A percentile compares a stretch with the other conserved stretches of the same genome.
These are phyloP conservation scores for Metarhizium anisopliae DNA, from an alignment of 2,329 filamentous ascomycete species.

Conservation along the genomic window DNA sequence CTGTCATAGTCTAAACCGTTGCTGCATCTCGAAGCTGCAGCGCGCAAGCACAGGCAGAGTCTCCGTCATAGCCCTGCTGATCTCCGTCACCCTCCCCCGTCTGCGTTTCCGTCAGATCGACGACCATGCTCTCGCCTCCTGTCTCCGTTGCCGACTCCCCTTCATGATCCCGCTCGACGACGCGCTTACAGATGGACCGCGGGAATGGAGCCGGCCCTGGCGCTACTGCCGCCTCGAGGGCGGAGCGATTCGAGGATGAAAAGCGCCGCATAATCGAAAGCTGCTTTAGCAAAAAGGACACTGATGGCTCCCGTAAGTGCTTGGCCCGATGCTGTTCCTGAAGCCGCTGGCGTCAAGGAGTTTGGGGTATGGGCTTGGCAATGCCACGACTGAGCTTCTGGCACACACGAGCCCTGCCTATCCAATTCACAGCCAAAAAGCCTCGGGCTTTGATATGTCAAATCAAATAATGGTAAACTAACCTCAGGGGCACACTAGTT, in stretches of 20 bases:
- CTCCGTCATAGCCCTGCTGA: not conserved
- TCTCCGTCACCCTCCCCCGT: not conserved
- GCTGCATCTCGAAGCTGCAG: not conserved
- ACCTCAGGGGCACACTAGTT: constrained; percentile 15
- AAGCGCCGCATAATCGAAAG: constrained; percentile 90
- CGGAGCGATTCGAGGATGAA: constrained; percentile 93
- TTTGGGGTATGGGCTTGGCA: not conserved
- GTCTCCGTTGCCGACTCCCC: constrained; percentile 5
- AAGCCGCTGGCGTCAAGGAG: not conserved
- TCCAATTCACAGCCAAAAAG: not conserved
- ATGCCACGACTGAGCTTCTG: not conserved
- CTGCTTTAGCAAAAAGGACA: constrained; percentile 86
- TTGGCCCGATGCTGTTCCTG: not conserved
- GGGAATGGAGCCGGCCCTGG: constrained; percentile 27
- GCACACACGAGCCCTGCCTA: not conserved
- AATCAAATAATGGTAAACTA: constrained; percentile 3
- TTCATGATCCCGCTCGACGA: constrained; percentile 10
- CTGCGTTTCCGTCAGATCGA: constrained; percentile 2
- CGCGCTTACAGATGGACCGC: constrained; percentile 26
- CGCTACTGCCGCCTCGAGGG: constrained; percentile 33
- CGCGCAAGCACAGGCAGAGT: not conserved
- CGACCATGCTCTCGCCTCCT: constrained; percentile 8
- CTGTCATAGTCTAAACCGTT: not conserved
- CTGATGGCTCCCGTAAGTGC: constrained; percentile 71
- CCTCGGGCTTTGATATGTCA: too few relatives aligned